phyloP scores from a whole-genome alignment of 805 yeast genomes.

The Yamadazyma sp. region DNA sequence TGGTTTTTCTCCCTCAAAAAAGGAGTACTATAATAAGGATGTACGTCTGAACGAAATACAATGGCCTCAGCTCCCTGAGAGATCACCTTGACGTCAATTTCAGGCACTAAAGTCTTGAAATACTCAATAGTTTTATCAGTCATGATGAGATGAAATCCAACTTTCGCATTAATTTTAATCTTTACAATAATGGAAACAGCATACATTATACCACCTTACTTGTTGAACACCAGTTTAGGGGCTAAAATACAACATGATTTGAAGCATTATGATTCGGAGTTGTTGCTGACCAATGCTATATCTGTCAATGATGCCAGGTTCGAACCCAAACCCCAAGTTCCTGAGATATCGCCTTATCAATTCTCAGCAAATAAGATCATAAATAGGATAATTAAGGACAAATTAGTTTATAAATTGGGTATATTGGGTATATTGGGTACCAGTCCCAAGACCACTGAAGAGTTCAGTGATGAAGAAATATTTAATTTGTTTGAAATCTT shows the following conservation, averaged over 20 bases:
- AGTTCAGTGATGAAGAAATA: slow-evolving; percentile 25
- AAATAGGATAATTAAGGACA: slow-evolving; percentile 29
- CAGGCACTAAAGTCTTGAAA: slow-evolving; percentile 43
- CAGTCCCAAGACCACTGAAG: slow-evolving; percentile 22
- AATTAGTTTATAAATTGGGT: slow-evolving; percentile 31
- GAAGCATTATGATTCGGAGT: slow-evolving; percentile 6
- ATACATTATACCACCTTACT: slow-evolving; percentile 42
- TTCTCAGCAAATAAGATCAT: slow-evolving; percentile 31
- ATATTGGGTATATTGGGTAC: slow-evolving; percentile 35
- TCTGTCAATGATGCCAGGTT: not conserved
- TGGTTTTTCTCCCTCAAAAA: slow-evolving; percentile 22
- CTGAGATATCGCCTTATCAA: slow-evolving; percentile 6
- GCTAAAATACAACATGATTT: slow-evolving; percentile 24
- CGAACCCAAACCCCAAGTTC: slow-evolving; percentile 3
- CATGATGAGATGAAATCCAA: slow-evolving; percentile 47
- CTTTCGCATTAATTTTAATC: not conserved
- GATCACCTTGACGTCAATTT: slow-evolving; percentile 50
- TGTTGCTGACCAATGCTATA: slow-evolving; percentile 1
- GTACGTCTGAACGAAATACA: slow-evolving; percentile 58
- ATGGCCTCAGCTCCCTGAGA: slow-evolving; percentile 94
- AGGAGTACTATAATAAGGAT: slow-evolving; percentile 53
- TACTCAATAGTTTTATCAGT: slow-evolving; percentile 48
- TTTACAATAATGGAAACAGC: slow-evolving; percentile 11
- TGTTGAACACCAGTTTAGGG: slow-evolving; percentile 37
- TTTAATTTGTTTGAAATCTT: slow-evolving; percentile 30